Base-by-base conservation (phyloP, 2,329 filamentous ascomycete species). In the Nothophoma quercina region DNA sequence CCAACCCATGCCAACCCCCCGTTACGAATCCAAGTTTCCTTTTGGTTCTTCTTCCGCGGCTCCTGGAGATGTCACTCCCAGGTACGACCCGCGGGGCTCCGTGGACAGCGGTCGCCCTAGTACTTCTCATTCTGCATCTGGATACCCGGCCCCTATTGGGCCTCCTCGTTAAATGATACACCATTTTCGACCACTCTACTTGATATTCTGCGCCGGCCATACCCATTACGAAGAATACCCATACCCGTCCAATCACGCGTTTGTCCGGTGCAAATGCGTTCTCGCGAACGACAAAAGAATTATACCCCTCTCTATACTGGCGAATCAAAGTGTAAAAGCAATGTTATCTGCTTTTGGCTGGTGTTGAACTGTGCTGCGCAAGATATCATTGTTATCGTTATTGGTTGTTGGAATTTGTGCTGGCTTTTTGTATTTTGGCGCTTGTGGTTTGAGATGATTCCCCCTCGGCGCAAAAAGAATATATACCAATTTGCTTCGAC, bases 121-220 rank as follows among this genome's bases (percentile, higher is more conserved):
- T 72, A 96, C 91, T 81, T 95, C 91, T 81, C 90, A 96, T 88
- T 96, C 91, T 84, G 90, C 89, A 89, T 93, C 91, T 86, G 91
- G 91, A 91, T 95, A 95, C 90, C 90, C 91, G 84, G 91, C 87
- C 82, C 90, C 89, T 65, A 88, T 92, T 83, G 90, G 90, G 83
- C 88, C 90, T 85, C 91, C 89, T 83, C 90, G 90, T 89, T 93
- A 88, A 87, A 70, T 67, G 67, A 72, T 71, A 73, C 63, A 70
- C 67, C 63, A 67, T 65, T 69, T 68, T 60, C 65, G 60, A 67
- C 57, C 56, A 43, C 43, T 53, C 50, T 62, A 61, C 61, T 60
- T 64, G 59, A 62, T 65, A 65, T 63, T 63, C 64, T 70, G 62
- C 67, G 69, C 67, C 67, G 64, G 63, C 61, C 43, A 48, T 48